Conservation (phyloP, 1,284 basidiomycete genomes). For the Neonothopanus nambi region DNA sequence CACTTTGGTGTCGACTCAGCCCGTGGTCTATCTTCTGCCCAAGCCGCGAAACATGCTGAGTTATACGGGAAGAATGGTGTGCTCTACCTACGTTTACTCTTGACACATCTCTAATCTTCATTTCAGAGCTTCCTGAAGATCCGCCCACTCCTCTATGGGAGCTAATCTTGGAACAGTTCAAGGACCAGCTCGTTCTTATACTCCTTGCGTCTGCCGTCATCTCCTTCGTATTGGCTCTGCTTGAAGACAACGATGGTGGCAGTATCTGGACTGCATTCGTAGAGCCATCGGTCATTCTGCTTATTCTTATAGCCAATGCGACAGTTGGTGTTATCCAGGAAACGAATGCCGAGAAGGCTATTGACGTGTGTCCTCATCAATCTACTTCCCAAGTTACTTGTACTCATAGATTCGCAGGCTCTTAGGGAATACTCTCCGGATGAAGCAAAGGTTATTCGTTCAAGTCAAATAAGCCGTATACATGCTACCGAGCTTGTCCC, state of each 20-base stretch:
- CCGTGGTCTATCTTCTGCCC: slow-evolving; percentile 57
- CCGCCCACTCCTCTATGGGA: slow-evolving; percentile 90
- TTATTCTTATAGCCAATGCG: slow-evolving; percentile 93
- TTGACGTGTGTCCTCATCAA: slow-evolving; percentile 75
- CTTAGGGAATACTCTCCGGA: slow-evolving; percentile 94
- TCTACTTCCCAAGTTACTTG: slow-evolving; percentile 9
- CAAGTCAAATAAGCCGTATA: slow-evolving; percentile 69
- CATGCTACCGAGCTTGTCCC: slow-evolving; percentile 90
- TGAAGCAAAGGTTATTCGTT: slow-evolving; percentile 87
- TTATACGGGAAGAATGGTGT: slow-evolving; percentile 86
- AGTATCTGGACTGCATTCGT: slow-evolving; percentile 84
- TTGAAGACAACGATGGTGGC: slow-evolving; percentile 74
- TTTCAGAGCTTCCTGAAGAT: slow-evolving; percentile 84
- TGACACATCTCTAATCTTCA: slow-evolving; percentile 4
- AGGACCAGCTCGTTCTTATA: slow-evolving; percentile 95
- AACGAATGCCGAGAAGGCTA: slow-evolving; percentile 91
- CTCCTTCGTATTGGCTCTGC: slow-evolving; percentile 85
- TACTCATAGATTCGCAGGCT: slow-evolving; percentile 53
- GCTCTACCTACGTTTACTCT: slow-evolving; percentile 22
- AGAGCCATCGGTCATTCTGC: slow-evolving; percentile 89
- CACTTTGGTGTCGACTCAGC: slow-evolving; percentile 62
- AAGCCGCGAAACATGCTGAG: slow-evolving; percentile 71
- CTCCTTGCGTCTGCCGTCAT: slow-evolving; percentile 89
- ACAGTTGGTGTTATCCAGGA: slow-evolving; percentile 95
- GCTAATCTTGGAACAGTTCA: slow-evolving; percentile 95